Base-by-base conservation (phyloP, 2,329 filamentous ascomycete species). In the Pseudogymnoascus sp. region DNA sequence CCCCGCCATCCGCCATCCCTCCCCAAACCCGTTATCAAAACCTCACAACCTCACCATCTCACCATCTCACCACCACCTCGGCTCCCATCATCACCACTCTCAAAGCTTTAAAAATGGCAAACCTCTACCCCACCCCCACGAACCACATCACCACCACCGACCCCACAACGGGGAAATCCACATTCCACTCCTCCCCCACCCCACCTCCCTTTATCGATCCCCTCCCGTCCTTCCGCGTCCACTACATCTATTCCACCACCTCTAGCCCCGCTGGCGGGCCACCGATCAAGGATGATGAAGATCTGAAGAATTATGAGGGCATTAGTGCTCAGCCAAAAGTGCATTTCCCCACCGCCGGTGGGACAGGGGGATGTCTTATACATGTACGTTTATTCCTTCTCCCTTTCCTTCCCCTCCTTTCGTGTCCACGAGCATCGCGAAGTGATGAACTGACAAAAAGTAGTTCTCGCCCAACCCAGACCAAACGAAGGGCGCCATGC, bases 401-500 rank as follows among this genome's bases (percentile, higher is more conserved):
- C 23, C 23, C 2, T 16, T 54, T 29, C 23, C 7, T 21, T 23
- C 23, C 40, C 11, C 10, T 31, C 10, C 7, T 31, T 31, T 31
- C 2, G 8, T 31, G 1, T 26, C 42, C 21, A 26, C n/a, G 3
- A 3, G 2, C 39, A 18, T 11, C 11, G 18, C 21, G 42, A 2
- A 26, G 6, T 12, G 10, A 12, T 10, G 1, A 26, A 4, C 23
- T 51, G 8, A 29, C 45, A 5, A 29, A 5, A 7, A n/a, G 29
- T 16, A 54, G 47, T 54, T 54, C n/a, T 3, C 26, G 8, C 47
- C 47, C 4, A 54, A 54, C 23, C 21, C 11, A 6, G 21, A 45
- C 18, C 40, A 47, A 26, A 7, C 5, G 26, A 54, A 54, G 47
- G 47, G 62, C 6, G 60, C 75, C 3, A 76, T 78, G 74, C 77